Percentiles rank a stretch among this genome's conserved stretches.
Conservation (phyloP, 1,284 basidiomycete species). For the Agroathelia rolfsii region DNA sequence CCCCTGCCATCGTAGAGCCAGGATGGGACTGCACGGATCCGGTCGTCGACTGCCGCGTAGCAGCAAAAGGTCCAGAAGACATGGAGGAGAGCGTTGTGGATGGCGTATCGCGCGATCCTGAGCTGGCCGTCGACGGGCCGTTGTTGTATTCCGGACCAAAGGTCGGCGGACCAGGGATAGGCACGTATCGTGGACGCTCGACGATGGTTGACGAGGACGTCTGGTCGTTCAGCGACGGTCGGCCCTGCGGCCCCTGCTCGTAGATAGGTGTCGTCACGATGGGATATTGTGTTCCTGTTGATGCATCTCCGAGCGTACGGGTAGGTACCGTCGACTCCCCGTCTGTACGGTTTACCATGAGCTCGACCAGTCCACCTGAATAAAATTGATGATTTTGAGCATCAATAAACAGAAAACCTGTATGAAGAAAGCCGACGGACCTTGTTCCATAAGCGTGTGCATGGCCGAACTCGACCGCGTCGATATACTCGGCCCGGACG, state of each 20-base stretch:
- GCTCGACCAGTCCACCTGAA: slow-evolving; percentile 51
- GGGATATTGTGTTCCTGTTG: slow-evolving; percentile 32
- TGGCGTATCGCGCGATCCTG: too few species aligned
- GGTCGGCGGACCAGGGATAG: slow-evolving; percentile 27
- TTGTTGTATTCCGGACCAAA: slow-evolving; percentile 19
- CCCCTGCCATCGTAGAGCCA: slow-evolving; percentile 12
- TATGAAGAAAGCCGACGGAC: slow-evolving; percentile 20
- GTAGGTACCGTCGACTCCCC: slow-evolving; percentile 32
- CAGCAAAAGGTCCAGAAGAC: slow-evolving; percentile 1
- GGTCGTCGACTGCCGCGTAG: slow-evolving; percentile 8
- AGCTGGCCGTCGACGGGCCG: slow-evolving; percentile 13
- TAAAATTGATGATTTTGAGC: slow-evolving; percentile 2
- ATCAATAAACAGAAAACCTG: slow-evolving; percentile 3
- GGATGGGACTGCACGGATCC: slow-evolving; percentile 13
- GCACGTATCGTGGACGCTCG: slow-evolving; percentile 29
- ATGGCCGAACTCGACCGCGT: slow-evolving; percentile 37
- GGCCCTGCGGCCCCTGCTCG: too few species aligned
- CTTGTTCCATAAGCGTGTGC: slow-evolving; percentile 64
- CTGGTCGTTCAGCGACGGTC: slow-evolving; percentile 1
- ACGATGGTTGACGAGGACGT: slow-evolving; percentile 1
- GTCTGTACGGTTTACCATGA: slow-evolving; percentile 36
- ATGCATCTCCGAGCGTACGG: slow-evolving; percentile 31
- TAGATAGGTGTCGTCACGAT: too few species aligned
- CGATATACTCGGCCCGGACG: slow-evolving; percentile 8
- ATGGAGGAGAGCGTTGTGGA: not conserved